Base-by-base conservation (phyloP, 345 rosid genomes). In the Hirschfeldia incana region DNA sequence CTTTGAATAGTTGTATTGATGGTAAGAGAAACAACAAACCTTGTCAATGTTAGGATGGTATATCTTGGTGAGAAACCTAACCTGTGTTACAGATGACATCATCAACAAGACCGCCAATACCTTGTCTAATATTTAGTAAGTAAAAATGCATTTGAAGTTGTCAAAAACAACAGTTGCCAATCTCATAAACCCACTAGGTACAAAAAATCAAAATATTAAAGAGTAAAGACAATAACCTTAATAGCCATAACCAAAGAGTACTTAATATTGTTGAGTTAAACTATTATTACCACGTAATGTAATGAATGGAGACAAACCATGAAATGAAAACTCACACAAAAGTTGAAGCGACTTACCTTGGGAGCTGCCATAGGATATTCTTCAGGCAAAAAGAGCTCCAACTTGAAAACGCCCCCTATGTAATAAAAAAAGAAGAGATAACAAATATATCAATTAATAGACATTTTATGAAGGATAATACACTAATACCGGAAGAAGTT, bases 351-450 rank as follows among this genome's bases (percentile, higher is more conserved):
- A 21, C 72, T 34, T 86, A 94, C 98, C 97, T 94, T 94, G n/a
- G 98, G 99, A 42, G 99, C 98, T 16, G 99, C 97, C 99, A 95
- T 93, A 15, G 99, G 99, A 87, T 95, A 95, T 81, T 95, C 99
- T 89, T 95, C 99, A 32, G 99, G 99, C 72, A 95, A 87, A 87
- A 95, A 95, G 77, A 95, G 86, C 82, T 95, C 99, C 93, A 95
- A 84, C 85, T 95, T 95, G 86, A 93, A 95, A 68, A 95, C 97
- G 8, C 99, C 99, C 27, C 99, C 99, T 94, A 81, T 27, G 42
- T 29, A 49, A 76, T 77, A 67, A n/a, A 34, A 8, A 42, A 75
- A 32, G 16, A 68, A 64, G 62, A 28, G 4, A 21, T 12, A 11
- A 60, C 32, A 29, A 29, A 29, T 29, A 28, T 10, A 64, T 39